phyloP scores from a whole-genome alignment of 2,329 filamentous ascomycete genomes.

The Lachnum nothofagi region DNA sequence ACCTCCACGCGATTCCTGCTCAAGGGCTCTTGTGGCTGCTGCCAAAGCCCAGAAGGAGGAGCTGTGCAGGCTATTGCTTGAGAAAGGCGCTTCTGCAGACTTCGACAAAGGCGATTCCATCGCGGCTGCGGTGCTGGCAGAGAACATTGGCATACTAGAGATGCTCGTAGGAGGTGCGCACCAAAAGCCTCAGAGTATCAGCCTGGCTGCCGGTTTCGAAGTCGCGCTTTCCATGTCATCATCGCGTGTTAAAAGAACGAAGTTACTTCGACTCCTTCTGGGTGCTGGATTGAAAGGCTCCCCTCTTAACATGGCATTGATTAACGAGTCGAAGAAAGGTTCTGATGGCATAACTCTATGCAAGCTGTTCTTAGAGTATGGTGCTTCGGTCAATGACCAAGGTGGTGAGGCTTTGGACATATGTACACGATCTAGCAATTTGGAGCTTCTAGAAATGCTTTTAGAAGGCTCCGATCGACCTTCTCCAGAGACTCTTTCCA shows the following conservation, averaged over 20 bases:
- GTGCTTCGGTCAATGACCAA: conserved; percentile 48
- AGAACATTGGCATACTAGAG: conserved; percentile 7
- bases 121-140: conserved; percentile 1
- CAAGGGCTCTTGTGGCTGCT: conserved; percentile 3
- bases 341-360: conserved; percentile 32
- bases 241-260: neutral
- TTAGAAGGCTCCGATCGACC: neutral
- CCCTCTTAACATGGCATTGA: conserved; percentile 5
- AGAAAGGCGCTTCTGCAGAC: conserved; percentile 4
- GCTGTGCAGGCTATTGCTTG: conserved; percentile 6
- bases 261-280: conserved; percentile 5
- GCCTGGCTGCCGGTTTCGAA: conserved; percentile 6
- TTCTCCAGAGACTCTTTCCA: neutral
- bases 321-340: conserved; percentile 1
- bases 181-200: conserved; percentile 1
- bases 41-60: conserved; percentile 2
- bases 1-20: neutral
- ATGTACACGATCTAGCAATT: conserved; percentile 16
- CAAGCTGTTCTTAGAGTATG: conserved; percentile 43
- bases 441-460: conserved; percentile 4
- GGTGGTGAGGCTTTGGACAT: conserved; percentile 47
- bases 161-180: conserved; percentile 1
- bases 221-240: conserved; percentile 1
- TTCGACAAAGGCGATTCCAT: conserved; percentile 6
- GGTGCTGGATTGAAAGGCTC: conserved; percentile 7